Base-by-base conservation (phyloP, 1,139 yeast genomes). In the Candida sp. region DNA sequence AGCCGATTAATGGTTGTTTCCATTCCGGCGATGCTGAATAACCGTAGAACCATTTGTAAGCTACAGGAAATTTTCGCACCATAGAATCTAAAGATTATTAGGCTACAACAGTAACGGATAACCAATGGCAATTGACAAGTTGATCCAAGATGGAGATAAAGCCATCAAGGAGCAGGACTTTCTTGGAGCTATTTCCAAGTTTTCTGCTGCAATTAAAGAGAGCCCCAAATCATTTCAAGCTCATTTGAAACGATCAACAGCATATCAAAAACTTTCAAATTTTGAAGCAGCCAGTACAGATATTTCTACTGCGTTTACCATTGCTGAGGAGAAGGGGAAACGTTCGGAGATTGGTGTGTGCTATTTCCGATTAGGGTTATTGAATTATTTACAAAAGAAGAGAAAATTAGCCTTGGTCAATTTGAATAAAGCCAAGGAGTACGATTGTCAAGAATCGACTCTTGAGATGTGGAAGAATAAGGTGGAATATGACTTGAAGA, bases 301-400 rank as follows among this genome's bases (percentile, higher is more conserved):
- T 48, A 70, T 87, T 21, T 71, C 77, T 7, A 59, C 63, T 22
- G 93, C 95, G 0, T 70, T 81, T 34, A 59, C 64, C 1, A 55
- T 78, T 25, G 90, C 95, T 0, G 62, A 66, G 34, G 63, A 61
- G 5, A 63, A 79, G 38, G 84, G 83, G 0, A 77, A 71, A 43
- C 65, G 82, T 46, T 65, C 67, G 4, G 75, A 75, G n/a, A 68
- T 84, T 35, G 86, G 81, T 0, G 66, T 73, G 27, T 80, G 84
- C 22, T 77, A 84, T 53, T 80, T 82, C 56, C 71, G 87, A 35
- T 66, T 83, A 43, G 87, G 81, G 7, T 62, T 82, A 45, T 64
- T 77, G 21, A 66, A 66, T 47, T 80, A 71, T 54, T 66, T 70
- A 38, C 68, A 75, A 47, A 80, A 79, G 49, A 64, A 75, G 11